Conservation (phyloP, 192 early-diverging fungal genomes). For the Irineochytrium annulatum region DNA sequence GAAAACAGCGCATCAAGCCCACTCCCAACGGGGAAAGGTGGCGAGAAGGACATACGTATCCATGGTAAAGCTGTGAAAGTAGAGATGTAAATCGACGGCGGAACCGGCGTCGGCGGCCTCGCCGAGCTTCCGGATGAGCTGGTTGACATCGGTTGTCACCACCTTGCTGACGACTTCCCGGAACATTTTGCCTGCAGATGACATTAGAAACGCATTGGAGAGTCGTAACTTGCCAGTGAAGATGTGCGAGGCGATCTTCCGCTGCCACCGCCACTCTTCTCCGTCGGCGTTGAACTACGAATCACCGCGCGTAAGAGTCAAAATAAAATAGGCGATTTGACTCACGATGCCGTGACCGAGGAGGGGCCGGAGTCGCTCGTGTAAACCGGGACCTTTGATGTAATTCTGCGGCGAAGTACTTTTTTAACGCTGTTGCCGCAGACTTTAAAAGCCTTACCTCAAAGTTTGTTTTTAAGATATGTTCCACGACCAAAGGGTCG, state of each 20-base stretch:
- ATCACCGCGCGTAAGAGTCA: too few relatives aligned
- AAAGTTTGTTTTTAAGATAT: slow-evolving; percentile 30
- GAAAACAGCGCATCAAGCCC: too few relatives aligned
- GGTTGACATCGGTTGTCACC: slow-evolving; percentile 5
- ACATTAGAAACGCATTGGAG: slow-evolving; percentile 2
- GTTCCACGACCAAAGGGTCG: slow-evolving; percentile 24
- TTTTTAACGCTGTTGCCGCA: too few relatives aligned
- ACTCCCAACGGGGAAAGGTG: neutral
- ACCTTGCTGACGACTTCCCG: slow-evolving; percentile 24
- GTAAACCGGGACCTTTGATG: too few relatives aligned
- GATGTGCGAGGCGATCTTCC: slow-evolving; percentile 47
- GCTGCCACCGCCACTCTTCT: slow-evolving; percentile 53
- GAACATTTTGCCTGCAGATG: slow-evolving; percentile 32
- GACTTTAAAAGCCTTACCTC: too few relatives aligned
- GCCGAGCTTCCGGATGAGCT: slow-evolving; percentile 24
- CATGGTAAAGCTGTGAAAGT: slow-evolving; percentile 8
- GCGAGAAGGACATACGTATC: neutral
- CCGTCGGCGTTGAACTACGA: too few relatives aligned
- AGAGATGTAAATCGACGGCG: slow-evolving; percentile 5
- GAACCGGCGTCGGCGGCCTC: slow-evolving; percentile 23
- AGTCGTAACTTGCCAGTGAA: slow-evolving; percentile 31
- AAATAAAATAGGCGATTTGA: too few relatives aligned
- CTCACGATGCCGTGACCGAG: too few relatives aligned
- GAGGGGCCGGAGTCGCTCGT: too few relatives aligned
- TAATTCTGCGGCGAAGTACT: too few relatives aligned